Percentiles rank a stretch among this genome's conserved stretches.
phyloP scores from a whole-genome alignment of 2,329 filamentous ascomycete genomes.

The Fusarium lateritium region DNA sequence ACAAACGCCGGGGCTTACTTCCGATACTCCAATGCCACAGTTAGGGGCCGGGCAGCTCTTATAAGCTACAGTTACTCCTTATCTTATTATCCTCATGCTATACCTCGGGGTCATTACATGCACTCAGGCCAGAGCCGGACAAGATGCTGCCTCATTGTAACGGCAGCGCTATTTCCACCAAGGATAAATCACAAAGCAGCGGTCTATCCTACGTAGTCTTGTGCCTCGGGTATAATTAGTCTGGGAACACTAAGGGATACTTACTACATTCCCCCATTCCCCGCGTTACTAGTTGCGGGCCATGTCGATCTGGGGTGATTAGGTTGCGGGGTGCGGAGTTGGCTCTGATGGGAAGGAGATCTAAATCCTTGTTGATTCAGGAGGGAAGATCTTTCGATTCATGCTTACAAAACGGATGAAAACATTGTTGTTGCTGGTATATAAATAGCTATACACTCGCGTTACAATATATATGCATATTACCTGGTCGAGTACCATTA shows the following conservation, averaged over 20 bases:
- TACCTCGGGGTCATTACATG: not conserved
- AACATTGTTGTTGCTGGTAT: not conserved
- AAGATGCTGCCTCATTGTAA: not conserved
- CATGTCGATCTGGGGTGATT: constrained; percentile 28
- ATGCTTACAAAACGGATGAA: not conserved
- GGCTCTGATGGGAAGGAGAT: constrained; percentile 12
- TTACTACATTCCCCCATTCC: constrained; percentile 5
- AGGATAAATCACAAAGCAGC: constrained; percentile 13
- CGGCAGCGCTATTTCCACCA: constrained; percentile 31
- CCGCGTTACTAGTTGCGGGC: constrained; percentile 8
- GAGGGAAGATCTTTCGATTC: not conserved
- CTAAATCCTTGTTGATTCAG: not conserved
- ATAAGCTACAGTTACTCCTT: not conserved
- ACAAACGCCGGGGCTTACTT: too few species aligned
- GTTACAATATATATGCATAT: not conserved
- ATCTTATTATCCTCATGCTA: too few species aligned
- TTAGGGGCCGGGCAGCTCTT: constrained; percentile 1
- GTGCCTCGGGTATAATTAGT: not conserved
- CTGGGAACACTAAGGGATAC: not conserved
- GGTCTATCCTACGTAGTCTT: not conserved
- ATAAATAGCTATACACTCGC: not conserved
- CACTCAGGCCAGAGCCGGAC: not conserved
- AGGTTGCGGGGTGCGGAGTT: constrained; percentile 14
- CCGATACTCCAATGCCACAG: not conserved
- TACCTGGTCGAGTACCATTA: too few species aligned